These are phyloP conservation scores for Wickerhamiella galacta DNA, from an alignment of 805 yeast species.

Conservation along the genomic window DNA sequence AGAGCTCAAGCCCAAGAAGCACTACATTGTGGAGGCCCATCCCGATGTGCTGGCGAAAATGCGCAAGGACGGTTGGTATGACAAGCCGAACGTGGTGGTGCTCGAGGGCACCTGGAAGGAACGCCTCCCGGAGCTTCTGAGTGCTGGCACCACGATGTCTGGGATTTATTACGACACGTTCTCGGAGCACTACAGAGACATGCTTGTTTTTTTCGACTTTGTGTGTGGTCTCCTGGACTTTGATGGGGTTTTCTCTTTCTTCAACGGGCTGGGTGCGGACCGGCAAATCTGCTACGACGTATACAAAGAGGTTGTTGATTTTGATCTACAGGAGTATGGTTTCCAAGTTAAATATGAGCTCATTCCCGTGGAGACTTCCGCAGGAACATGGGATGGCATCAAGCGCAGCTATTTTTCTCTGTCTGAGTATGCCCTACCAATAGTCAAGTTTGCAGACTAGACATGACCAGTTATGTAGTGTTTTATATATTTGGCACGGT, in stretches of 20 bases:
- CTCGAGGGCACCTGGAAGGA: slow-evolving; percentile 93
- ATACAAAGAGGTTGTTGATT: slow-evolving; percentile 61
- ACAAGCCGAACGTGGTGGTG: slow-evolving; percentile 50
- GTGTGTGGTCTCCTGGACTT: slow-evolving; percentile 72
- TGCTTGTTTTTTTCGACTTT: slow-evolving; percentile 68
- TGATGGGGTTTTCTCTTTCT: slow-evolving; percentile 72
- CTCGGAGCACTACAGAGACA: slow-evolving; percentile 79
- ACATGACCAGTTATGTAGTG: not conserved
- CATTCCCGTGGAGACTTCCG: slow-evolving; percentile 21
- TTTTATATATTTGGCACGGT: too few species aligned
- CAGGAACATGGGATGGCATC: slow-evolving; percentile 22
- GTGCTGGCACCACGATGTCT: slow-evolving; percentile 56
- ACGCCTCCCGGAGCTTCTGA: slow-evolving; percentile 45
- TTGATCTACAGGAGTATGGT: slow-evolving; percentile 71
- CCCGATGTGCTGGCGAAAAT: slow-evolving; percentile 70
- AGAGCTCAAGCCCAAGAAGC: slow-evolving; percentile 39
- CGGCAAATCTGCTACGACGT: slow-evolving; percentile 64
- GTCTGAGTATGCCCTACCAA: slow-evolving; percentile 19
- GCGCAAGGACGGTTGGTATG: slow-evolving; percentile 67
- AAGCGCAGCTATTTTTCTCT: slow-evolving; percentile 22
- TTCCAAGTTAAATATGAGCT: slow-evolving; percentile 37
- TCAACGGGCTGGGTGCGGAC: slow-evolving; percentile 82
- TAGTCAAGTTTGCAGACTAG: slow-evolving; percentile 9
- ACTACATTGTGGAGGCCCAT: slow-evolving; percentile 87
- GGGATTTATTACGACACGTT: slow-evolving; percentile 91